Percentiles rank a stretch among this genome's conserved stretches.
Evolutionary conservation across 1,139 yeast species (phyloP).

Genomic region (Casaregolazyma lundiana): DNA sequence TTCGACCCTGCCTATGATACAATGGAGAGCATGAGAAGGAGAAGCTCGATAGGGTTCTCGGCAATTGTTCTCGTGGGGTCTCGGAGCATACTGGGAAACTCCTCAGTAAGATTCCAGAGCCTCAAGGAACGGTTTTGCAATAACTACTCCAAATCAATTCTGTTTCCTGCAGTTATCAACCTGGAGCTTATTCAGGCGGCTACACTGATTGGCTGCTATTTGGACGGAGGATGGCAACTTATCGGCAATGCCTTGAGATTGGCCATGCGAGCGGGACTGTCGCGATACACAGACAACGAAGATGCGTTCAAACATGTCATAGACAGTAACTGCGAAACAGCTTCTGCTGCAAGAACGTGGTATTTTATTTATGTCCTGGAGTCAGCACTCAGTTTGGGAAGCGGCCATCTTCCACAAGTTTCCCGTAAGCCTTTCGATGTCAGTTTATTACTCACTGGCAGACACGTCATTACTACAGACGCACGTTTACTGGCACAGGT

Average conservation of each 20-base stretch:
- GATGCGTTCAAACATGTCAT: neutral
- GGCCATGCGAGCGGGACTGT: constrained; percentile 6
- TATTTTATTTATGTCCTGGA: constrained; percentile 9
- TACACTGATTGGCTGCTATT: constrained; percentile 5
- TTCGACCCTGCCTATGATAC: constrained; percentile 8
- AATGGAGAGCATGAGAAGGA: constrained; percentile 5
- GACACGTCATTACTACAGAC: constrained; percentile 4
- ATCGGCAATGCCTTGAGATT: constrained; percentile 9
- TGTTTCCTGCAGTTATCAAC: constrained; percentile 4
- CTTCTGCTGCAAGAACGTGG: constrained; percentile 8
- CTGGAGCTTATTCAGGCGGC: constrained; percentile 10
- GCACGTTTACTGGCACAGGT: constrained; percentile 9
- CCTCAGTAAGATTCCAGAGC: constrained; percentile 1
- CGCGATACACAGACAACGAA: neutral
- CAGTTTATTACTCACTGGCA: neutral
- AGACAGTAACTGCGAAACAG: neutral
- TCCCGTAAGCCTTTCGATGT: constrained; percentile 1
- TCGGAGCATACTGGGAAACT: neutral
- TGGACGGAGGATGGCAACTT: constrained; percentile 10
- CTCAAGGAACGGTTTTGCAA: constrained; percentile 1
- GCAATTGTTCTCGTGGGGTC: constrained; percentile 7
- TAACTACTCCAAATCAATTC: constrained; percentile 3
- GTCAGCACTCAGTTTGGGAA: constrained; percentile 6
- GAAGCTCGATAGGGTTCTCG: constrained; percentile 7
- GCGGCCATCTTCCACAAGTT: constrained; percentile 3